Conservation (phyloP, 2,329 filamentous ascomycete species). For the Aspergillus sp. region DNA sequence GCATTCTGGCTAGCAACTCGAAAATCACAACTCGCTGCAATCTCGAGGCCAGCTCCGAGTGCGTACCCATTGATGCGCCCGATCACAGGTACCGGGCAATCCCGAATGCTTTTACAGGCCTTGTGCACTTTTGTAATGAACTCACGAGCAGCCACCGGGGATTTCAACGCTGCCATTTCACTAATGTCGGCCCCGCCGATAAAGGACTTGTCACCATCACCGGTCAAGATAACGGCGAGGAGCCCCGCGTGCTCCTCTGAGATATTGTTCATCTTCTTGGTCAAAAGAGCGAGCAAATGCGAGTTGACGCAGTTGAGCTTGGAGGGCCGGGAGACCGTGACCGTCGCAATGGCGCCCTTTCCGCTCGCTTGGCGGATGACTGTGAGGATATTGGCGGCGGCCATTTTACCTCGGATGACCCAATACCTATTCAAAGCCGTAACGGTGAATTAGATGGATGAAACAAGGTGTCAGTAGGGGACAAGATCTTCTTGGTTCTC, state of each 20-base stretch:
- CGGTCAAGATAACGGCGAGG: slow-evolving; percentile 49
- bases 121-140: slow-evolving; percentile 43
- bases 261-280: slow-evolving; percentile 17
- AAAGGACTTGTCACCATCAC: slow-evolving; percentile 85
- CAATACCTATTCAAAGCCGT: not conserved
- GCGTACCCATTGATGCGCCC: slow-evolving; percentile 43
- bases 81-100: slow-evolving; percentile 45
- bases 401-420: not conserved
- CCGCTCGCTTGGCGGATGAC: slow-evolving; percentile 20
- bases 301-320: slow-evolving; percentile 35
- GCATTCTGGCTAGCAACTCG: slow-evolving; percentile 38
- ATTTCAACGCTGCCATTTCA: slow-evolving; percentile 54
- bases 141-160: slow-evolving; percentile 32
- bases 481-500: not conserved
- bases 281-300: slow-evolving; percentile 25
- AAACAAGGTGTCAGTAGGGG: not conserved
- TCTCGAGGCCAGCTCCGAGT: slow-evolving; percentile 43
- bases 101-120: slow-evolving; percentile 39
- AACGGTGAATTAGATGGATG: not conserved
- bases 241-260: not conserved
- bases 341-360: slow-evolving; percentile 24
- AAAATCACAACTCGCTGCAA: slow-evolving; percentile 43
- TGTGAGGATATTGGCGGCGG: slow-evolving; percentile 18
- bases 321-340: slow-evolving; percentile 32
- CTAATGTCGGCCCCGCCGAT: slow-evolving; percentile 87